Percentiles rank a stretch among this genome's conserved stretches.
Evolutionary conservation across 768 basidiomycete genomes (phyloP).

Genomic region (Auricularia sp.): DNA sequence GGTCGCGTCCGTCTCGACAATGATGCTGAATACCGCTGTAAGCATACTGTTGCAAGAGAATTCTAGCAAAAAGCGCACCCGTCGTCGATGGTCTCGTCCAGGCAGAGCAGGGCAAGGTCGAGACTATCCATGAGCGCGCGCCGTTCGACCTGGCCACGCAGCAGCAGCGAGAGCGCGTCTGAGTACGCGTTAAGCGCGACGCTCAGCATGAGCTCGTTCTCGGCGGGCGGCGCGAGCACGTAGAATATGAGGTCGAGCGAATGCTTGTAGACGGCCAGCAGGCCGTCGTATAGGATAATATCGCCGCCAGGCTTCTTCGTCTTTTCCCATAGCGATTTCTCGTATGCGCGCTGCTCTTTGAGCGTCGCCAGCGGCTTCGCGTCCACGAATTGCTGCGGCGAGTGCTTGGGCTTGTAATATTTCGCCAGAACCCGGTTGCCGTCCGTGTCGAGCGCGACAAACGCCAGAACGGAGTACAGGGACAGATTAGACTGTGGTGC

Average conservation of each 20-base stretch:
- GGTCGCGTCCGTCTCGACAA: conserved; percentile 90
- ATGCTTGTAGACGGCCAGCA: conserved; percentile 88
- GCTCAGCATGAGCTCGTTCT: conserved; percentile 95
- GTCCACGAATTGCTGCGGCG: conserved; percentile 41
- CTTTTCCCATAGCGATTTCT: conserved; percentile 92
- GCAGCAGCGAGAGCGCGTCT: conserved; percentile 76
- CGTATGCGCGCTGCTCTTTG: conserved; percentile 92
- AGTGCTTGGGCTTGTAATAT: conserved; percentile 74
- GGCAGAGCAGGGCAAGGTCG: conserved; percentile 81
- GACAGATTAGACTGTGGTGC: conserved; percentile 54
- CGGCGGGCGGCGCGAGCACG: conserved; percentile 67
- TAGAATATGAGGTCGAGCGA: conserved; percentile 94
- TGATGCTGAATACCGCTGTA: conserved; percentile 48
- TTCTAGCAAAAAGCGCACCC: conserved; percentile 49
- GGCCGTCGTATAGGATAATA: conserved; percentile 83
- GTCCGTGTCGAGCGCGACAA: conserved; percentile 90
- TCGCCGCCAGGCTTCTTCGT: conserved; percentile 92
- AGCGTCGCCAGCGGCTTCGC: conserved; percentile 53
- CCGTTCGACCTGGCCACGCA: conserved; percentile 92
- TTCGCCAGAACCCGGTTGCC: conserved; percentile 92
- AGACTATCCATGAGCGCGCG: conserved; percentile 88
- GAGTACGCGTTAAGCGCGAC: conserved; percentile 73
- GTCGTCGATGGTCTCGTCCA: conserved; percentile 97
- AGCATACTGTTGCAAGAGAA: not conserved
- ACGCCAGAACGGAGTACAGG: conserved; percentile 77